Percentiles rank a stretch among this genome's conserved stretches.
These are phyloP conservation scores for Stephania cephalantha DNA, from an alignment of 164 flowering plant species.

Conservation along the genomic window DNA sequence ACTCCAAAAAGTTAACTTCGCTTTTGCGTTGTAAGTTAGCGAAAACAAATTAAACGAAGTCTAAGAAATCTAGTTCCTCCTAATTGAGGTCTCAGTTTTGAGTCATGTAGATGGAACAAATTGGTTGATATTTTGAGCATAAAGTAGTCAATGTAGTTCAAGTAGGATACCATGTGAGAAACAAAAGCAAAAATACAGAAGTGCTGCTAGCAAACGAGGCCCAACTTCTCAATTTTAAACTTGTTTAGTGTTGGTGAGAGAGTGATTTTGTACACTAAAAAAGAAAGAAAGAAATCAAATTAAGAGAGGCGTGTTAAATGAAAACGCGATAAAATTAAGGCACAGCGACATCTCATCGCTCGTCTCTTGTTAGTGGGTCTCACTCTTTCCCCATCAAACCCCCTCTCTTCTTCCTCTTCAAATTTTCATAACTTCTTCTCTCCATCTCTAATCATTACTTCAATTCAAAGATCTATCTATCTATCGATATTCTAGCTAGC, in stretches of 20 bases:
- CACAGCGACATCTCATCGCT: slow-evolving; percentile 17
- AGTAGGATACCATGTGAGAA: neutral
- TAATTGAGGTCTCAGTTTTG: too few species aligned
- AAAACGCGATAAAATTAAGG: neutral
- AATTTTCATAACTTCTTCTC: too few species aligned
- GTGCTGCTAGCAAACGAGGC: too few species aligned
- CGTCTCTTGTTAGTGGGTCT: slow-evolving; percentile 6
- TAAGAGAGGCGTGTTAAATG: neutral
- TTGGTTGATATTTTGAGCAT: too few species aligned
- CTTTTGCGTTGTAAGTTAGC: too few species aligned
- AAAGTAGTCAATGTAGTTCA: neutral
- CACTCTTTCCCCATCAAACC: neutral
- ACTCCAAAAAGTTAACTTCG: too few species aligned
- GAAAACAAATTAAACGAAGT: too few species aligned
- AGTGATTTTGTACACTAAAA: neutral
- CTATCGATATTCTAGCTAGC: neutral
- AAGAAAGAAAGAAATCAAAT: neutral
- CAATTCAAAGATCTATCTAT: too few species aligned
- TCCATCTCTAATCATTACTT: too few species aligned
- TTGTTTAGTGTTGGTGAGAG: neutral
- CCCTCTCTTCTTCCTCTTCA: too few species aligned
- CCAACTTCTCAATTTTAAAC: neutral
- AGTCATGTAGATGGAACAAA: too few species aligned
- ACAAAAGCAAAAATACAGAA: neutral
- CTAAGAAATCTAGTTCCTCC: too few species aligned